Evolutionary conservation across 164 flowering plant species (phyloP).

Genomic region (Euptelea pleiosperma): DNA sequence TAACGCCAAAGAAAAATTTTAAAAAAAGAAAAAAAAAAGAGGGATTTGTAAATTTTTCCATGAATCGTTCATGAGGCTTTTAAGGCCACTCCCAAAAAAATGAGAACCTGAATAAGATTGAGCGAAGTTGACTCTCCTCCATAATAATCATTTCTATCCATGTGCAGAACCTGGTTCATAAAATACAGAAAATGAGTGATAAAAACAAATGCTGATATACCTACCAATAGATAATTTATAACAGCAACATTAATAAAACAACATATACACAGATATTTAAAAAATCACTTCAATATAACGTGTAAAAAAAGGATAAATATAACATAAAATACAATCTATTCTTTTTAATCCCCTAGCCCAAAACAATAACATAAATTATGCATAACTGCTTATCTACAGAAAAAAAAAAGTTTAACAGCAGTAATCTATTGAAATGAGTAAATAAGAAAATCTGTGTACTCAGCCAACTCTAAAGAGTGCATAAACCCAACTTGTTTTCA

Average conservation of each 20-base stretch:
- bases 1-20: neutral
- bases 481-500: neutral
- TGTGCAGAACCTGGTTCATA: slow-evolving; percentile 72
- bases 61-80: neutral
- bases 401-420: neutral
- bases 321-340: no score
- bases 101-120: slow-evolving; percentile 70
- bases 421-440: neutral
- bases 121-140: slow-evolving; percentile 91
- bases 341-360: no score
- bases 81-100: neutral
- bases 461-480: no score
- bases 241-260: no score
- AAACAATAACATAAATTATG: no score
- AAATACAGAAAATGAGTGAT: slow-evolving; percentile 3
- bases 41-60: neutral
- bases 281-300: no score
- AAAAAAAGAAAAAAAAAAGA: neutral
- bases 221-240: no score
- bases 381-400: no score
- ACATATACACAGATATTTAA: no score
- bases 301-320: no score
- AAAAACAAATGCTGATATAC: neutral
- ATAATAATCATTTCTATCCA: slow-evolving; percentile 95
- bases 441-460: neutral